Conservation (phyloP, 108 stramenopile genomes). For the Skeletonema marinoi region DNA sequence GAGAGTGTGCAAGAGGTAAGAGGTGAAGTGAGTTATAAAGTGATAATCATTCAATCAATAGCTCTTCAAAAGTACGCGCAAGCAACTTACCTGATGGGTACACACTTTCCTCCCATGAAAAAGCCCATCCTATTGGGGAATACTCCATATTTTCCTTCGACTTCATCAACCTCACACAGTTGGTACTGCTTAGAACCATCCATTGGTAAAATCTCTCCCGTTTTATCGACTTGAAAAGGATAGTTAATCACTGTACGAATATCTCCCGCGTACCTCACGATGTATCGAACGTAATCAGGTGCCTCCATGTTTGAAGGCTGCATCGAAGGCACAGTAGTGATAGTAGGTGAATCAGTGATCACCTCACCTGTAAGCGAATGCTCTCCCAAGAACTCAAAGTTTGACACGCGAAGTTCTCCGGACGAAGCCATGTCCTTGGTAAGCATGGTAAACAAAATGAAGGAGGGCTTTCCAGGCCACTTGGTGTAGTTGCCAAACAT, state of each 20-base stretch:
- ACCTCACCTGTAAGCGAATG: neutral
- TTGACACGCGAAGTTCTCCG: conserved; percentile 13
- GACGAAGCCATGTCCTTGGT: too few relatives aligned
- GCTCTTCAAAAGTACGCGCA: neutral
- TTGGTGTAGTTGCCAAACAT: conserved; percentile 40
- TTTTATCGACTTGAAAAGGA: conserved; percentile 35
- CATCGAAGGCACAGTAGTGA: too few relatives aligned
- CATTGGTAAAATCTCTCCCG: conserved; percentile 38
- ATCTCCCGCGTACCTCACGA: too few relatives aligned
- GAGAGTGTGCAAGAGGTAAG: neutral
- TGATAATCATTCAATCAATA: conserved; percentile 13
- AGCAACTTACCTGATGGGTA: neutral
- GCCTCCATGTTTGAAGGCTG: too few relatives aligned
- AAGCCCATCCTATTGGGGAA: conserved; percentile 22
- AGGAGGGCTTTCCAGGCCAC: too few relatives aligned
- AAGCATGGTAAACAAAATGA: too few relatives aligned
- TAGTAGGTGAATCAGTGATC: conserved; percentile 19
- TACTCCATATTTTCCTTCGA: conserved; percentile 20
- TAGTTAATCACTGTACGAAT: too few relatives aligned
- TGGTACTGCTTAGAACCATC: conserved; percentile 24
- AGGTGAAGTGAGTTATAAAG: neutral
- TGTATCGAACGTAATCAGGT: too few relatives aligned
- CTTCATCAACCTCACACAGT: conserved; percentile 39
- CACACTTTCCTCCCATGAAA: neutral
- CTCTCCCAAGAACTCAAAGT: conserved; percentile 57